A percentile compares a stretch with the other conserved stretches of the same genome.
Conservation (phyloP, 2,329 filamentous ascomycete genomes). For the Purpureocillium takamizusanense region DNA sequence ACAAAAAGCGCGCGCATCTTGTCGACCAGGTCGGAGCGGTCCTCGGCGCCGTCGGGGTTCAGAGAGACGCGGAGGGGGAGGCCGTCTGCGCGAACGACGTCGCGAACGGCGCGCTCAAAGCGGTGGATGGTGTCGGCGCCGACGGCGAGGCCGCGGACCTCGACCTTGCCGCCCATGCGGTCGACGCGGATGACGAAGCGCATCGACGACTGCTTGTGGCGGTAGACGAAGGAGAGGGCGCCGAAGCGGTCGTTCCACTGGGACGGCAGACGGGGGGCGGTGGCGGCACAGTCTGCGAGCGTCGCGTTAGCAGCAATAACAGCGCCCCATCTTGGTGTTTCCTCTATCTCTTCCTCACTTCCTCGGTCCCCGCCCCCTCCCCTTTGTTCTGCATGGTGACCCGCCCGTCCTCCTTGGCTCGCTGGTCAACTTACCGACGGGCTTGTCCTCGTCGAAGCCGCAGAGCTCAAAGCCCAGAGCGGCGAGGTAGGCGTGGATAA, state of each 20-base stretch:
- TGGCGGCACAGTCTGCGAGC: conserved; percentile 37
- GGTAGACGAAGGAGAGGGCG: conserved; percentile 77
- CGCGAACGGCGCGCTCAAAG: conserved; percentile 61
- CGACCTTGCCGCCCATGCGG: conserved; percentile 73
- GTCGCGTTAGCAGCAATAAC: conserved; percentile 1
- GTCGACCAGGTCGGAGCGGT: conserved; percentile 36
- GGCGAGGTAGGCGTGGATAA: conserved; percentile 74
- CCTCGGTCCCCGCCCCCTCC: too few relatives aligned
- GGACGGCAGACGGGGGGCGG: conserved; percentile 56
- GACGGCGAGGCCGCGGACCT: conserved; percentile 69
- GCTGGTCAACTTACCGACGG: conserved; percentile 58
- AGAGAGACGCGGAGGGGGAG: conserved; percentile 49
- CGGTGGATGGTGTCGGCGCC: conserved; percentile 74
- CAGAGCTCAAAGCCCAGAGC: conserved; percentile 72
- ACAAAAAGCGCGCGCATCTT: conserved; percentile 61
- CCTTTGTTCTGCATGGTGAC: too few relatives aligned
- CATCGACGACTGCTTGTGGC: conserved; percentile 77
- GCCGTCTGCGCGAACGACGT: conserved; percentile 58
- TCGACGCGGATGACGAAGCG: conserved; percentile 75
- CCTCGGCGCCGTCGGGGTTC: conserved; percentile 32
- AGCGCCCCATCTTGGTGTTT: background rate
- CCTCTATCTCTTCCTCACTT: too few relatives aligned
- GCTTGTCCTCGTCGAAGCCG: conserved; percentile 77
- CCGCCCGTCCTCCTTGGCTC: too few relatives aligned
- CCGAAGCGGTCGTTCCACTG: conserved; percentile 72